Conservation (phyloP, 305 asterid genomes). For the Ajuga reptans region DNA sequence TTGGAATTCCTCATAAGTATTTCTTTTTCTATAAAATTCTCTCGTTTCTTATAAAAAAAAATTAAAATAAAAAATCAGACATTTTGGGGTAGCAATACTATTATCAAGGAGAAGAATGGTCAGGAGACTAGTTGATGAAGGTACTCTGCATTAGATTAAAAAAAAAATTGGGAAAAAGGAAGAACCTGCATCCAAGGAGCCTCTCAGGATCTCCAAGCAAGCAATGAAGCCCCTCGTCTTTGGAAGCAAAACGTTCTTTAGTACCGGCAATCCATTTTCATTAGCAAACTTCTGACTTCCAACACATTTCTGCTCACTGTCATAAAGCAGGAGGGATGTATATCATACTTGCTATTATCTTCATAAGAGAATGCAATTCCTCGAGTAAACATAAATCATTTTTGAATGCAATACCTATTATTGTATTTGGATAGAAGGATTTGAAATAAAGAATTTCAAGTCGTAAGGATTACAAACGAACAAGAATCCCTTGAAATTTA, state of each 20-base stretch:
- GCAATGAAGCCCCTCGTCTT: conserved; percentile 47
- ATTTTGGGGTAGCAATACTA: neutral
- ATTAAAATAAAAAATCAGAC: neutral
- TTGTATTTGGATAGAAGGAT: no score
- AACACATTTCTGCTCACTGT: conserved; percentile 47
- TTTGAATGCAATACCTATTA: neutral
- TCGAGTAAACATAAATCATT: neutral
- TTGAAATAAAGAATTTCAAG: no score
- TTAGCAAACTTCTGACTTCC: conserved; percentile 47
- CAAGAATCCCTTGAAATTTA: no score
- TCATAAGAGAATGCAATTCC: neutral
- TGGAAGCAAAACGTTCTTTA: conserved; percentile 55
- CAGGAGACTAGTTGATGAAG: neutral
- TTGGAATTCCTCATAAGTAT: no score
- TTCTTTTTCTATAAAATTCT: no score
- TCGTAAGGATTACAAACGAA: no score
- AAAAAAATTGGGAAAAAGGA: conserved; percentile 4
- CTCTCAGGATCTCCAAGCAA: conserved; percentile 49
- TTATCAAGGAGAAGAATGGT: neutral
- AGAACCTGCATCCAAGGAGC: conserved; percentile 60
- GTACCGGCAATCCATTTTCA: conserved; percentile 50
- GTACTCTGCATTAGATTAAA: neutral
- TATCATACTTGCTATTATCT: neutral
- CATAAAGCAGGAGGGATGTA: conserved; percentile 12
- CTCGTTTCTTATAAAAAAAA: neutral